Evolutionary conservation across 495 filamentous ascomycete genomes (phyloP), one percentile per base, ranked within the genome.

Genomic region (Penicillium roqueforti): DNA sequence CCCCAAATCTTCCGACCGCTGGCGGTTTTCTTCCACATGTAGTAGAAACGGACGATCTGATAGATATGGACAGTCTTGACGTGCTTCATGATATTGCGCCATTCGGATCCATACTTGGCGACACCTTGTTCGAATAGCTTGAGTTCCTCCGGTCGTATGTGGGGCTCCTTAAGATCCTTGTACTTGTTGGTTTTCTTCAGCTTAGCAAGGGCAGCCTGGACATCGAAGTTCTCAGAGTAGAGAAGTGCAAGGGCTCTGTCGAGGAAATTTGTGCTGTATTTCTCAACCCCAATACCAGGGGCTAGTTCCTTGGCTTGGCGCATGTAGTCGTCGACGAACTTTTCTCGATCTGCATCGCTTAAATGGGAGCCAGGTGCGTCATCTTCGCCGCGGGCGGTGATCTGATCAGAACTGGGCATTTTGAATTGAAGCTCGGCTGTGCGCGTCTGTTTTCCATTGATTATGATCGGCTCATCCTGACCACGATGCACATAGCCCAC

Each of bases 1-100:
- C 88, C 89, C 95, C 95, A 97, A 23, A 99, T 81, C 61, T 91
- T 82, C 60, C 81, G 84, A 25, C 95, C 93, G 42, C 83, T 80
- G 1, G 87, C 82, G 0, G 91, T 91, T 68, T 97, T 97, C 76
- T 99, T 99, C 95, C 95, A 99, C 60, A 87, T 87, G 68, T 97
- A 97, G 67, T 97, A 99, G 55, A 87, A 95, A 10, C 93, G 85
- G 25, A 93, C 89, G 52, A 97, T 87, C 44, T 89, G 82, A 29
- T 81, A 83, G 55, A 89, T 81, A 37, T 80, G 83, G 26, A 90
- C 81, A 0, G 87, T 88, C 26, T 74, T 71, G 60, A 96, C 87
- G 67, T 96, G 88, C 60, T 87, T 86, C 40, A 85, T 90, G 43
- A 97, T 83, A 56, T 79, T 80, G 53, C 90, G 84, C 60, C 91